Evolutionary conservation across 768 basidiomycete genomes (phyloP).

Genomic region (Arthromyces matolae): DNA sequence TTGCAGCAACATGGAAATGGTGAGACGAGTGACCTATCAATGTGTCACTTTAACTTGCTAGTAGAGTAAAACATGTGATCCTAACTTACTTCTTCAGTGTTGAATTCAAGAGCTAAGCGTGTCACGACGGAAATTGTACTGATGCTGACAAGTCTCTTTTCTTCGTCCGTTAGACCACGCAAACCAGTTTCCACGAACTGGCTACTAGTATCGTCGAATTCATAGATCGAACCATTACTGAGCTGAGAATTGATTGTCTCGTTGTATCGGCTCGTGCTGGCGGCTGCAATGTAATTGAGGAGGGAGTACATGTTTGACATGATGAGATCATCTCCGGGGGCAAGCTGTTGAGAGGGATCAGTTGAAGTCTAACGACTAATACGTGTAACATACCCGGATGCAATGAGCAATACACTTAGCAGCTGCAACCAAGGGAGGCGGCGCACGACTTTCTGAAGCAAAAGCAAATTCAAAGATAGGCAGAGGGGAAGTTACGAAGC

Average conservation of each 20-base stretch:
- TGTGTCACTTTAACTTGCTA: neutral
- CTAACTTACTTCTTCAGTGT: slow-evolving; percentile 82
- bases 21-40: slow-evolving; percentile 72
- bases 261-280: slow-evolving; percentile 73
- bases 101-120: slow-evolving; percentile 81
- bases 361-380: neutral
- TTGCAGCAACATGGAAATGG: slow-evolving; percentile 90
- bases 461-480: slow-evolving; percentile 88
- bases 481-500: slow-evolving; percentile 84
- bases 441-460: slow-evolving; percentile 64
- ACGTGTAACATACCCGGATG: slow-evolving; percentile 58
- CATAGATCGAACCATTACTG: slow-evolving; percentile 38
- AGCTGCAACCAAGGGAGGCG: slow-evolving; percentile 77
- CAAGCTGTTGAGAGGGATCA: slow-evolving; percentile 46
- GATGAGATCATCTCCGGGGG: slow-evolving; percentile 82
- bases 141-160: slow-evolving; percentile 79
- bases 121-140: slow-evolving; percentile 92
- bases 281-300: slow-evolving; percentile 84
- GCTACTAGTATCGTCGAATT: slow-evolving; percentile 45
- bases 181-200: slow-evolving; percentile 63
- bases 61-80: too few relatives aligned
- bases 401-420: slow-evolving; percentile 89
- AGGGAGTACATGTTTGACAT: slow-evolving; percentile 97
- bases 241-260: slow-evolving; percentile 39
- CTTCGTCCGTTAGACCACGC: slow-evolving; percentile 73